Percentiles rank a stretch among this genome's conserved stretches.
These are phyloP conservation scores for Calonectria leucothoes DNA, from an alignment of 2,329 filamentous ascomycete genomes.

Conservation along the genomic window DNA sequence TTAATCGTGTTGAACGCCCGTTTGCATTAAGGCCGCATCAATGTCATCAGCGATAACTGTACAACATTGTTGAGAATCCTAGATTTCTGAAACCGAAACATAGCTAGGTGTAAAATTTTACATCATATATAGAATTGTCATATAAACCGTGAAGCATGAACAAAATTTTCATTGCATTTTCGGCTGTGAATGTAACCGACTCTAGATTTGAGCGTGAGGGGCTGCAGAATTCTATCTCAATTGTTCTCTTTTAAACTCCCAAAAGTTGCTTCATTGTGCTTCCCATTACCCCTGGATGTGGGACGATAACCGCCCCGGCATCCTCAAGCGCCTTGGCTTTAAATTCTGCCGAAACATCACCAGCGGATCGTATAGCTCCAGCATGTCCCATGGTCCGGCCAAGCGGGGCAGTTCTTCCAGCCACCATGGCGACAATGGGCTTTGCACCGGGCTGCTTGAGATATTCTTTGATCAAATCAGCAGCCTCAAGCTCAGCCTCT, in stretches of 20 bases:
- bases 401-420: constrained; percentile 69
- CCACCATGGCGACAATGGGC: constrained; percentile 72
- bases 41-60: not conserved
- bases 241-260: constrained; percentile 8
- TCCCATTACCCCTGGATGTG: constrained; percentile 53
- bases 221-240: not conserved
- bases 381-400: constrained; percentile 79
- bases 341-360: constrained; percentile 45
- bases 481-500: constrained; percentile 75
- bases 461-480: constrained; percentile 78
- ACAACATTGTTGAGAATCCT: not conserved
- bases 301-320: constrained; percentile 51
- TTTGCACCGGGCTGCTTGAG: constrained; percentile 69
- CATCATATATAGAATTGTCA: no score
- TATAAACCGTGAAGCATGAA: no score
- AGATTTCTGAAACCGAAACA: not conserved
- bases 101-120: no score
- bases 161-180: not conserved
- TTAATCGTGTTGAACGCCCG: not conserved
- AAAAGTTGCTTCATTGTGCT: constrained; percentile 48
- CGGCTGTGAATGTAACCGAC: not conserved
- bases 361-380: constrained; percentile 65
- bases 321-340: constrained; percentile 49
- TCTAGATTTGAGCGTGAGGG: not conserved
- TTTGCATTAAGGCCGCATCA: not conserved